phyloP scores from a whole-genome alignment of 2,329 filamentous ascomycete species.

The Aspergillus piperis region DNA sequence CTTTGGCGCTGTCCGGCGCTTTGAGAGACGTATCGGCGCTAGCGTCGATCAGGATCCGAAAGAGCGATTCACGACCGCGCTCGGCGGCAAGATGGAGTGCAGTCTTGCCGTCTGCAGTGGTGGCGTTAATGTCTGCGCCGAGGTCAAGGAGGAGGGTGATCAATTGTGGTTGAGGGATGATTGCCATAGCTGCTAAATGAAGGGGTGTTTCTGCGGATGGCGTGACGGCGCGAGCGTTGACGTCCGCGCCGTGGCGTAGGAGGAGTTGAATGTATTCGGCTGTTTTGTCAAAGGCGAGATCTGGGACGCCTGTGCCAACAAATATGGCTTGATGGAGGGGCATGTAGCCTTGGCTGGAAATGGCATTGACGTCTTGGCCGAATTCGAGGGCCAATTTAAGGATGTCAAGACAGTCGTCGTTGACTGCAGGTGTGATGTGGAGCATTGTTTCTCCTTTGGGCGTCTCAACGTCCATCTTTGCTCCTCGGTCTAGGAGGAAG shows the following conservation, averaged over 20 bases:
- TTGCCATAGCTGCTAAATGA: conserved; percentile 27
- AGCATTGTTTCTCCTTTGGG: conserved; percentile 32
- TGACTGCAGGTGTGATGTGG: conserved; percentile 29
- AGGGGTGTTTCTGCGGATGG: conserved; percentile 26
- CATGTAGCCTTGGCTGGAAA: conserved; percentile 24
- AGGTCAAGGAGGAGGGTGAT: conserved; percentile 24
- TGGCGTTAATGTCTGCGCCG: conserved; percentile 24
- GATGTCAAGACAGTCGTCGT: conserved; percentile 30
- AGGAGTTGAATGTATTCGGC: conserved; percentile 27
- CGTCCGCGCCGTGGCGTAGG: conserved; percentile 24
- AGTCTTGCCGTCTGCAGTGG: conserved; percentile 24
- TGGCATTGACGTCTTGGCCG: conserved; percentile 19
- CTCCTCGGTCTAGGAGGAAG: conserved; percentile 26
- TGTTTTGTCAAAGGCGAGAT: conserved; percentile 24
- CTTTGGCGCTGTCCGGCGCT: conserved; percentile 11
- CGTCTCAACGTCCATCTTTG: conserved; percentile 28
- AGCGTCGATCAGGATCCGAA: conserved; percentile 25
- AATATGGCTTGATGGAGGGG: conserved; percentile 29
- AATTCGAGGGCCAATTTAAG: conserved; percentile 18
- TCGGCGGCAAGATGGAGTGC: conserved; percentile 31
- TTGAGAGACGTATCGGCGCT: conserved; percentile 28
- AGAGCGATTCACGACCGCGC: conserved; percentile 28
- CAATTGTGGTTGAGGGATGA: conserved; percentile 20
- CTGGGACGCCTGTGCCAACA: conserved; percentile 20
- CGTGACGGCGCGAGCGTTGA: conserved; percentile 21